phyloP scores from a whole-genome alignment of 2,329 filamentous ascomycete genomes.

The Pseudocercospora crystallina region DNA sequence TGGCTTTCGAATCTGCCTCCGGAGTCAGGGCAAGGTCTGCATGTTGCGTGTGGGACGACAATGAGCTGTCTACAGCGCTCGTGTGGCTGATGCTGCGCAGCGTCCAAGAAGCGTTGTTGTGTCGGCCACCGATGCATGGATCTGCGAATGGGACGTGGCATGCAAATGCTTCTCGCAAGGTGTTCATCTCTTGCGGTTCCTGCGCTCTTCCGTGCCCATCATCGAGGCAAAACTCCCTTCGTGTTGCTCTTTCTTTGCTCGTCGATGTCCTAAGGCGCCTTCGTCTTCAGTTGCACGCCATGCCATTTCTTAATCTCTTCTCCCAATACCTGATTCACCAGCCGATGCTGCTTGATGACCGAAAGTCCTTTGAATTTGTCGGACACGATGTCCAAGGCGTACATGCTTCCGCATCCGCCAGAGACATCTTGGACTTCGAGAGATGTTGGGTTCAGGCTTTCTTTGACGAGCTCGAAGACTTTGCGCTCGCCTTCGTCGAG shows the following conservation, averaged over 20 bases:
- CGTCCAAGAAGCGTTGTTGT: no score
- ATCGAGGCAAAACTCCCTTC: no score
- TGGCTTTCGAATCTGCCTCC: no score
- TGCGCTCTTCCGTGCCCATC: no score
- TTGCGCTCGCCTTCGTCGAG: slow-evolving; percentile 47
- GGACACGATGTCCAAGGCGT: slow-evolving; percentile 75
- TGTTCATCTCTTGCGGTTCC: background rate
- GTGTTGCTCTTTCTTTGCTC: background rate
- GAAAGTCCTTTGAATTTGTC: slow-evolving; percentile 67
- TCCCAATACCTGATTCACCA: slow-evolving; percentile 73
- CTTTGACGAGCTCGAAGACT: slow-evolving; percentile 49
- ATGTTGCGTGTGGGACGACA: no score
- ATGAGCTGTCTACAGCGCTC: no score
- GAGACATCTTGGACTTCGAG: slow-evolving; percentile 71
- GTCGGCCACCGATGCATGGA: no score
- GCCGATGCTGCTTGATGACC: slow-evolving; percentile 77
- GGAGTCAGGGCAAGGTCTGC: no score
- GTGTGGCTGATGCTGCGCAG: no score
- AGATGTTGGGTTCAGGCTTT: slow-evolving; percentile 43
- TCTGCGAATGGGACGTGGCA: no score
- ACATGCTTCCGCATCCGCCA: slow-evolving; percentile 85
- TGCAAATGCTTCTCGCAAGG: background rate
- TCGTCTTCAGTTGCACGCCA: slow-evolving; percentile 76
- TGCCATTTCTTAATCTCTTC: slow-evolving; percentile 81
- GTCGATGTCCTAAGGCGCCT: slow-evolving; percentile 40